Evolutionary conservation across 2,329 filamentous ascomycete genomes (phyloP), one percentile per base, ranked within the genome.

Genomic region (Arthrobotrys pseudoclavata): DNA sequence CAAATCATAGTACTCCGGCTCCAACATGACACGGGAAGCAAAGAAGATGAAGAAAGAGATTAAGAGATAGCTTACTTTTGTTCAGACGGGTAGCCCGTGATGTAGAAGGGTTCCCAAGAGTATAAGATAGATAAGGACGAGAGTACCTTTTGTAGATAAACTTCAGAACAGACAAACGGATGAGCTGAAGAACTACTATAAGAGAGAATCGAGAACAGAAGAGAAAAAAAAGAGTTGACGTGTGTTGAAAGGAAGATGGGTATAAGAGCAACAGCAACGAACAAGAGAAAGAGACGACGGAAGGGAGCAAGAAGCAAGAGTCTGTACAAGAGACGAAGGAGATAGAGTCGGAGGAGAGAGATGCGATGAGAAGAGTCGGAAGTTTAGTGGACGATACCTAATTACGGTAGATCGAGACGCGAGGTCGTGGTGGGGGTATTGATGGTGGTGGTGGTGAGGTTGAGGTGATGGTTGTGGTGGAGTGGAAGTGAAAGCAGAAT

Each of bases 61-160:
- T 69, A 69, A 75, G 63, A 78, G 68, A 79, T 55, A 78, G 63
- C 60, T 48, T 74, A 78, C 63, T 64, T 67, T 69, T 42, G 67
- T 70, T 70, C 64, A 79, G 62, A 77, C 70, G 61, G 69, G 62
- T 63, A 69, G 79, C 77, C 72, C 75, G 55, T 63, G 72, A 72
- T 75, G 80, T 79, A 71, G 57, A 76, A 79, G 67, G 74, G 53
- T 76, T 79, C 68, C 55, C 64, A 69, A 76, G 40, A 70, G 71
- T 55, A 72, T 76, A 37, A 75, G 69, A 37, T 53, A 55, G 7
- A 69, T 53, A 62, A 69, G 74, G 71, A 70, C 76, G 50, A 67
- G 4, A 61, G 60, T 61, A 75, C 69, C 68, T 61, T 76, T 47
- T 75, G 62, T 70, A 75, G 66, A 42, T 37, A 40, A 62, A 69